Evolutionary conservation across 495 filamentous ascomycete species (phyloP).

Genomic region (Bacidia rubella): DNA sequence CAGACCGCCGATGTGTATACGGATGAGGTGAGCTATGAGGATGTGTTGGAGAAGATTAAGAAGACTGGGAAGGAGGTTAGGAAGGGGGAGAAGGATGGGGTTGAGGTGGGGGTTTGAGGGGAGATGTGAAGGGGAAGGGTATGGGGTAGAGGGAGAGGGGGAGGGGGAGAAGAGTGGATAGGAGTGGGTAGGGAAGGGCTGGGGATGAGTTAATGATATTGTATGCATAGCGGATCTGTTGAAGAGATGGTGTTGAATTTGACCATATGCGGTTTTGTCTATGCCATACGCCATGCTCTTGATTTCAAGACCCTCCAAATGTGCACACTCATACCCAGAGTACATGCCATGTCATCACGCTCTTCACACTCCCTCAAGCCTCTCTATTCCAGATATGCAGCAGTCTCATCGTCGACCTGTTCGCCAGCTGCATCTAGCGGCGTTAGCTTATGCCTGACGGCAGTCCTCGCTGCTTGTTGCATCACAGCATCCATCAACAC

Average conservation of each 20-base stretch:
- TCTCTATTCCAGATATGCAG: not conserved
- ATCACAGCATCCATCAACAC: constrained; percentile 86
- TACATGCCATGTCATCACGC: no score
- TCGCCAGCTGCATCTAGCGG: not conserved
- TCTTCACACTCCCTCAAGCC: no score
- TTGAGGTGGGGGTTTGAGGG: constrained; percentile 24
- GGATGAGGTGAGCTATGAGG: constrained; percentile 56
- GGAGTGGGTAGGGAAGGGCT: not conserved
- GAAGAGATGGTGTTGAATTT: no score
- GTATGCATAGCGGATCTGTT: not conserved
- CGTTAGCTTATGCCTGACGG: constrained; percentile 4
- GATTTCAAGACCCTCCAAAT: no score
- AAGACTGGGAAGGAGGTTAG: constrained; percentile 93
- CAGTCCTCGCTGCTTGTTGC: constrained; percentile 62
- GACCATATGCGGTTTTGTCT: no score
- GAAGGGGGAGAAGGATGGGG: constrained; percentile 49
- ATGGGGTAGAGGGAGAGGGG: not conserved
- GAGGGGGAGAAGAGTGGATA: not conserved
- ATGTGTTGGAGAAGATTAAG: constrained; percentile 74
- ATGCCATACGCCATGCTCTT: no score
- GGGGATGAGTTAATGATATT: not conserved
- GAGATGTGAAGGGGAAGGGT: not conserved
- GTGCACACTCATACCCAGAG: no score
- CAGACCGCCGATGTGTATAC: constrained; percentile 66
- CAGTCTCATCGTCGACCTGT: not conserved